Evolutionary conservation across 345 rosid species (phyloP), one percentile per base, ranked within the genome.

Genomic region (Gossypium raimondii): DNA sequence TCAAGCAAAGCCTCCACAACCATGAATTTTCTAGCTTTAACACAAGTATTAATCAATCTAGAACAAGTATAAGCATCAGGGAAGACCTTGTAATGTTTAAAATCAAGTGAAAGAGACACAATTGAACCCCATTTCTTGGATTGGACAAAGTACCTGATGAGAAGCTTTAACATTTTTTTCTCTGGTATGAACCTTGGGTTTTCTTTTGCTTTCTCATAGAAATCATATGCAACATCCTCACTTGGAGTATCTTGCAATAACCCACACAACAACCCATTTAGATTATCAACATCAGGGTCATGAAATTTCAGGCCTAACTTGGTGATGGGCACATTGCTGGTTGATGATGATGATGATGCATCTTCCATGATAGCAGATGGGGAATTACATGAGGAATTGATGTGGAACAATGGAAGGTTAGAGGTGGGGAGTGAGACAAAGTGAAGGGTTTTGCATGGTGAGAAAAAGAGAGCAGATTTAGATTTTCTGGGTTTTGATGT

Each of bases 61-160:
- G 89, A 85, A 83, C 89, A 90, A 51, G 91, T 89, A 53, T 73
- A 47, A 27, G 74, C 55, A 82, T 89, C 87, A 10, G 97, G 98
- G 59, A 90, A 86, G 20, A 81, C 91, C 75, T 79, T 63, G 67
- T 83, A 79, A 20, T 66, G 79, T 75, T 74, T 82, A 76, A 89
- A 88, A 83, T 92, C 94, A 72, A 82, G 67, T 24, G 85, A 83
- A 22, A 93, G 84, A 0, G 77, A 79, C 70, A 83, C 60, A 67
- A 92, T 77, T 70, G 68, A 82, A 75, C 79, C 90, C 98, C 96
- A 93, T 34, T 80, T 89, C 82, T 83, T 86, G 55, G 84, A 79
- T 20, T 66, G 74, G 9, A 87, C 76, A 85, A 90, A 80, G 83
- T 89, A 84, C 86, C 87, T 88, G 79, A 86, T 77, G 0, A 92